phyloP scores from a whole-genome alignment of 192 early-diverging fungal species.

The Umbelopsis ramanniana region DNA sequence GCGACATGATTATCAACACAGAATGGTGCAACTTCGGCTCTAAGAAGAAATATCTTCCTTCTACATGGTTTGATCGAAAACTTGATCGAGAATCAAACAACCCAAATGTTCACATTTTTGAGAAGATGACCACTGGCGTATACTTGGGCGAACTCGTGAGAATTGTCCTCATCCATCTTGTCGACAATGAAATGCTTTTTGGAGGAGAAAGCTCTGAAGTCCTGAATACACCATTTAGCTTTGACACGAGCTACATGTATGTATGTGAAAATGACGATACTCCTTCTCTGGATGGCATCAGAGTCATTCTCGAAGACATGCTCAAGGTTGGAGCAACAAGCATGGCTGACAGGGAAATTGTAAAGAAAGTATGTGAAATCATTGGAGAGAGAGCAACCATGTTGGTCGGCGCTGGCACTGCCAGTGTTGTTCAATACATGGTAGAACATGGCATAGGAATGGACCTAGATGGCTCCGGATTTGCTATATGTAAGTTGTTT shows the following conservation, averaged over 20 bases:
- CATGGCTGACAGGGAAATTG: conserved; percentile 74
- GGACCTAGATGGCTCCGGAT: conserved; percentile 27
- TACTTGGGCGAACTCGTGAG: conserved; percentile 90
- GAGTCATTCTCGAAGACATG: conserved; percentile 73
- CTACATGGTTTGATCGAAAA: conserved; percentile 82
- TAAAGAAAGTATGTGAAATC: conserved; percentile 80
- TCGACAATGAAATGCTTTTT: conserved; percentile 81
- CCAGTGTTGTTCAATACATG: conserved; percentile 57
- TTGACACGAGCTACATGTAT: conserved; percentile 78
- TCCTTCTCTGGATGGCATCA: conserved; percentile 61
- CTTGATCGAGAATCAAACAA: conserved; percentile 83
- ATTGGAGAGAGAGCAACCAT: conserved; percentile 81
- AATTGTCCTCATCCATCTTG: conserved; percentile 76
- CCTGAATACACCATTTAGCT: conserved; percentile 68
- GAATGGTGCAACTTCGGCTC: conserved; percentile 94
- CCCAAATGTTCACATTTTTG: conserved; percentile 80
- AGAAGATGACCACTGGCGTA: conserved; percentile 92
- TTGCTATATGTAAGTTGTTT: conserved; percentile 38
- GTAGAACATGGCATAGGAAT: conserved; percentile 39
- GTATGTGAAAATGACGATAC: conserved; percentile 71
- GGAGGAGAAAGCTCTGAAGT: conserved; percentile 61
- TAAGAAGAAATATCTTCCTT: conserved; percentile 69
- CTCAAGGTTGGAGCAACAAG: conserved; percentile 66
- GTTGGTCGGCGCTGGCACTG: conserved; percentile 72
- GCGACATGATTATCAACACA: conserved; percentile 89